phyloP scores from a whole-genome alignment of 495 filamentous ascomycete genomes.

The Alectoria sarmentosa region DNA sequence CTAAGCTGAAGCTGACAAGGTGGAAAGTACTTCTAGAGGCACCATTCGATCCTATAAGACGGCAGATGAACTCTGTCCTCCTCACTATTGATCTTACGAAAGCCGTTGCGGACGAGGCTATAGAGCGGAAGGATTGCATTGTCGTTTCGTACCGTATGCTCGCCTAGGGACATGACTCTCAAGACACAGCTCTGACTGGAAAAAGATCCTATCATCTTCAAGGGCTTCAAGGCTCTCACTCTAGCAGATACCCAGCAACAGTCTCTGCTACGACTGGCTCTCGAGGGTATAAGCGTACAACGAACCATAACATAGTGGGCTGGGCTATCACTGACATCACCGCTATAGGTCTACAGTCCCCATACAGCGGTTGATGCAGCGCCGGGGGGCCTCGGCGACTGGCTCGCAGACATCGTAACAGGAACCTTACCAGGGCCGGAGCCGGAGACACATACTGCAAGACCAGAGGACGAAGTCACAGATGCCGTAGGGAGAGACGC shows the following conservation, averaged over 20 bases:
- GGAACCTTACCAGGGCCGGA: conserved; percentile 36
- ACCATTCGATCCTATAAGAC: conserved; percentile 50
- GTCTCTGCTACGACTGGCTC: conserved; percentile 72
- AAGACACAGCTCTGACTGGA: not conserved
- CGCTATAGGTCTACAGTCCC: conserved; percentile 66
- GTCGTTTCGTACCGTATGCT: conserved; percentile 82
- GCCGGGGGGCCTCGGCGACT: conserved; percentile 81
- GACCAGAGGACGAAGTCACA: conserved; percentile 2
- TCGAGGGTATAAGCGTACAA: conserved; percentile 72
- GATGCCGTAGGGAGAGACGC: conserved; percentile 1
- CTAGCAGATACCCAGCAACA: conserved; percentile 79
- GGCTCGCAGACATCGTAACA: conserved; percentile 85
- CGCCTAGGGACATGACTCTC: not conserved
- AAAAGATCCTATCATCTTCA: conserved; percentile 92
- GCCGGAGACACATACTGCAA: conserved; percentile 26
- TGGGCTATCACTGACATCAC: conserved; percentile 16
- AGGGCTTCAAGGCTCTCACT: conserved; percentile 79
- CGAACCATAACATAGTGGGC: not conserved
- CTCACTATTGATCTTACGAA: conserved; percentile 88
- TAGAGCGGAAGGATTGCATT: conserved; percentile 63
- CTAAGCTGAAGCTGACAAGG: not conserved
- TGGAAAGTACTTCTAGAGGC: conserved; percentile 67
- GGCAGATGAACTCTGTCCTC: conserved; percentile 67
- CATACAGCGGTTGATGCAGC: conserved; percentile 93
- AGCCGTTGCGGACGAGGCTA: conserved; percentile 86